phyloP scores from a whole-genome alignment of 2,329 filamentous ascomycete species.

The Microsporum canis region DNA sequence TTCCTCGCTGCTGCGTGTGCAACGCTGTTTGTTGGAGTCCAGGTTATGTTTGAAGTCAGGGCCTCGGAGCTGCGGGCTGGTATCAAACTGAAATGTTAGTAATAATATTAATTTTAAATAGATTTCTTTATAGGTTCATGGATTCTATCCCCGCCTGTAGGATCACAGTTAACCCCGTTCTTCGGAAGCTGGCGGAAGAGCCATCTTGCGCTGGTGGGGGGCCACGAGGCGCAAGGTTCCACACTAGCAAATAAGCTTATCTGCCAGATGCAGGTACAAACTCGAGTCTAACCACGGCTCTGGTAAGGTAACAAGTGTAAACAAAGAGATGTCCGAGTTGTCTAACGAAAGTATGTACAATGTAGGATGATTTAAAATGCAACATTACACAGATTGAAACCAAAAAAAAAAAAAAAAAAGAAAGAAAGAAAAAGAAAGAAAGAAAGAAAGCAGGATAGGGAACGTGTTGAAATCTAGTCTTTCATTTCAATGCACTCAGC shows the following conservation, averaged over 20 bases:
- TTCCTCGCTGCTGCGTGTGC: conserved; percentile 62
- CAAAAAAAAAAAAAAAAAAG: neutral
- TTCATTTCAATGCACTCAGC: neutral
- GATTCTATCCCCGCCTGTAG: neutral
- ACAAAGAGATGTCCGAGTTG: neutral
- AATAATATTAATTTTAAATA: neutral
- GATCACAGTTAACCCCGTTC: neutral
- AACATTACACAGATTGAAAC: neutral
- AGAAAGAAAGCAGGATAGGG: neutral
- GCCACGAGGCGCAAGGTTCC: neutral
- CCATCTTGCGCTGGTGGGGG: neutral
- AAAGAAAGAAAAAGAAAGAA: neutral
- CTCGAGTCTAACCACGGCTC: neutral
- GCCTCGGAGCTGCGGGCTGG: conserved; percentile 74
- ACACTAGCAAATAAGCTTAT: conserved; percentile 2
- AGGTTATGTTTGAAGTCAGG: conserved; percentile 93
- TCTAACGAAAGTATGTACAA: neutral
- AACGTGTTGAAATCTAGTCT: neutral
- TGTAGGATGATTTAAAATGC: neutral
- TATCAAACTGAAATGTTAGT: conserved; percentile 68
- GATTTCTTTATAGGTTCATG: neutral
- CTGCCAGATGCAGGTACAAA: neutral
- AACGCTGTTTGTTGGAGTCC: conserved; percentile 72
- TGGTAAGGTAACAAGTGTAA: neutral
- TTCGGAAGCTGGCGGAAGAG: neutral